Conservation (phyloP, 1,284 basidiomycete species). For the Athelia psychrophila region DNA sequence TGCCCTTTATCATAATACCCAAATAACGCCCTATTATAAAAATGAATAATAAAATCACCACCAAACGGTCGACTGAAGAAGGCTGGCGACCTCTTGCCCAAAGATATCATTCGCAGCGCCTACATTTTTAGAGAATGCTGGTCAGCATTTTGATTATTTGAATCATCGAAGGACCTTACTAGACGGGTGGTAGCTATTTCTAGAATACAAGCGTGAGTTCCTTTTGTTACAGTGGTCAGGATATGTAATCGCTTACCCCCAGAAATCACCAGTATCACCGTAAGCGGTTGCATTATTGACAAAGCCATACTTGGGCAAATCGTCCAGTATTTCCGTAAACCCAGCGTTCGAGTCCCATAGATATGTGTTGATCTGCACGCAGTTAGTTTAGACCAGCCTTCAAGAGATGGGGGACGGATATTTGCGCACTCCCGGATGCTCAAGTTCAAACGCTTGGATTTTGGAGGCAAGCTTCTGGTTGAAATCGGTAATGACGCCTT, state of each 20-base stretch:
- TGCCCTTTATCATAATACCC: too few species aligned
- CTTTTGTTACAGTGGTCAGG: conserved; percentile 1
- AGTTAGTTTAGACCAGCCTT: neutral
- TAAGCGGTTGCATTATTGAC: conserved; percentile 43
- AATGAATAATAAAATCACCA: too few species aligned
- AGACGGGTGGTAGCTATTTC: conserved; percentile 47
- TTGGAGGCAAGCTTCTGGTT: conserved; percentile 45
- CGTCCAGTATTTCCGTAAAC: conserved; percentile 47
- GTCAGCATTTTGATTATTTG: neutral
- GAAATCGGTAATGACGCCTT: conserved; percentile 47
- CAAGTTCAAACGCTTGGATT: conserved; percentile 36
- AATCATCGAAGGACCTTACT: conserved; percentile 28
- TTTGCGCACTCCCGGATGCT: conserved; percentile 39
- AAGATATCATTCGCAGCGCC: conserved; percentile 37
- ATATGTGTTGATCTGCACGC: conserved; percentile 43
- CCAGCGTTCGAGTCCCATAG: conserved; percentile 50
- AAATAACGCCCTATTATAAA: too few species aligned
- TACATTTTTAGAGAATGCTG: conserved; percentile 7
- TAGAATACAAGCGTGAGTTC: conserved; percentile 11
- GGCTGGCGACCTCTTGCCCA: conserved; percentile 30
- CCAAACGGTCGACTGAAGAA: conserved; percentile 34
- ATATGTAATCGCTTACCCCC: conserved; percentile 41
- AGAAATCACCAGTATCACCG: conserved; percentile 50
- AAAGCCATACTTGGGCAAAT: conserved; percentile 50
- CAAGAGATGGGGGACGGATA: conserved; percentile 7